phyloP scores from a whole-genome alignment of 73 alveolate species.

The Symbiodinium pilosum region DNA sequence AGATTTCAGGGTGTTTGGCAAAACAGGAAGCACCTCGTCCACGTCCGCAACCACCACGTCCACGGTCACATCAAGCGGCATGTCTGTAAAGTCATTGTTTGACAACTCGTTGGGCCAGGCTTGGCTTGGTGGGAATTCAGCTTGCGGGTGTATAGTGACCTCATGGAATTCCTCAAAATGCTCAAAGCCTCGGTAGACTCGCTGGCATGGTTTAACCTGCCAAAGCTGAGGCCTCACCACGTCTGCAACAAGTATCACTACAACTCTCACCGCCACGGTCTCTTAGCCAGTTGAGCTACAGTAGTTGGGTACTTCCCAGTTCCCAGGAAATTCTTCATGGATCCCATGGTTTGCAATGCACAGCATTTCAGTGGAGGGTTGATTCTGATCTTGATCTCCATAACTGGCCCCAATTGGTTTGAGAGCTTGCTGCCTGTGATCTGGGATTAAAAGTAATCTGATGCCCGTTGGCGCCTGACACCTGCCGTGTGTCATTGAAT shows the following conservation, averaged over 20 bases:
- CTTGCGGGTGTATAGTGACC: background rate
- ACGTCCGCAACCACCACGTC: background rate
- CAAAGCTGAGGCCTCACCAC: background rate
- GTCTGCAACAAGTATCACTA: background rate
- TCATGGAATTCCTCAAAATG: background rate
- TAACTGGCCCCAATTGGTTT: too few relatives aligned
- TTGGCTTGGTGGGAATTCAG: too few relatives aligned
- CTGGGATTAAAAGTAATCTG: too few relatives aligned
- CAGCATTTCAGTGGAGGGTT: too few relatives aligned
- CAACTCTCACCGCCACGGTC: background rate
- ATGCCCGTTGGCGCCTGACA: background rate
- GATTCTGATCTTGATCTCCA: too few relatives aligned
- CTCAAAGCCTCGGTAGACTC: too few relatives aligned
- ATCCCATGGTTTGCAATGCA: background rate
- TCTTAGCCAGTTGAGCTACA: background rate
- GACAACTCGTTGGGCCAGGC: too few relatives aligned
- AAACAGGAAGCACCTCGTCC: background rate
- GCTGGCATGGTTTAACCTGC: too few relatives aligned
- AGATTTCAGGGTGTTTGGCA: background rate
- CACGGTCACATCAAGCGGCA: background rate
- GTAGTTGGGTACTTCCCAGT: too few relatives aligned
- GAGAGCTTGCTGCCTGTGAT: too few relatives aligned
- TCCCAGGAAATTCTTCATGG: background rate
- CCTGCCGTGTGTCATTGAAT: too few relatives aligned
- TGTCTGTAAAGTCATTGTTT: background rate